Base-by-base conservation (phyloP, 2,329 filamentous ascomycete species). In the Huntiella moniliformis region DNA sequence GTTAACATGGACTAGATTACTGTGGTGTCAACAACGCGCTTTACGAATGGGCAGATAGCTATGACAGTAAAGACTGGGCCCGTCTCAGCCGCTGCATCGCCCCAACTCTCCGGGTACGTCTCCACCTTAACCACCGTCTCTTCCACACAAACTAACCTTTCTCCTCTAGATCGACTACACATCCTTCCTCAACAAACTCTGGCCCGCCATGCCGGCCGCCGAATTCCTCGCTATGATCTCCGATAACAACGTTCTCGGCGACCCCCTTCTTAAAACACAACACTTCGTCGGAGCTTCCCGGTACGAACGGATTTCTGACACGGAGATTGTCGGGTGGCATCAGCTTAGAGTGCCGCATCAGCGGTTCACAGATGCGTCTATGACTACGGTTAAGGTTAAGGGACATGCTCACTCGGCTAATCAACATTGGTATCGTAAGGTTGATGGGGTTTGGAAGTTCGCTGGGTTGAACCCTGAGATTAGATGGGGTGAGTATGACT, bases 151-250 rank as follows among this genome's bases (percentile, higher is more conserved):
- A 3, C 5, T 44, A 28, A 28, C 22, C 37, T 22, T 22, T 17
- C 13, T 22, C n/a, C 11, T 37, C 5, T 58, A 79, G 67, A 70
- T 85, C 54, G 81, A 86, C 66, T 86, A 86, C 68, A 73, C 71
- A 43, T 67, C 69, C 36, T 73, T 78, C 58, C 67, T 74, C 44
- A 66, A 73, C 57, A 70, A 70, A 56, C 58, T 71, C 47, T 78
- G 73, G 73, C 67, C 72, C 42, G 64, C 67, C 42, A 77, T 79
- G 72, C 63, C 70, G 1, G 70, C 72, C 1, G 66, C 70, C 3
- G 71, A 77, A n/a, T 79, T 69, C 61, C 62, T 78, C 56, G 55
- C 59, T 51, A 77, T 79, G 72, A 63, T 75, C 53, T 72, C 71
- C 18, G 64, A 67, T 55, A 60, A 63, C 15, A 59, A 64, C 2